Evolutionary conservation across 2,329 filamentous ascomycete genomes (phyloP).

Genomic region (Aspergillus sp.): DNA sequence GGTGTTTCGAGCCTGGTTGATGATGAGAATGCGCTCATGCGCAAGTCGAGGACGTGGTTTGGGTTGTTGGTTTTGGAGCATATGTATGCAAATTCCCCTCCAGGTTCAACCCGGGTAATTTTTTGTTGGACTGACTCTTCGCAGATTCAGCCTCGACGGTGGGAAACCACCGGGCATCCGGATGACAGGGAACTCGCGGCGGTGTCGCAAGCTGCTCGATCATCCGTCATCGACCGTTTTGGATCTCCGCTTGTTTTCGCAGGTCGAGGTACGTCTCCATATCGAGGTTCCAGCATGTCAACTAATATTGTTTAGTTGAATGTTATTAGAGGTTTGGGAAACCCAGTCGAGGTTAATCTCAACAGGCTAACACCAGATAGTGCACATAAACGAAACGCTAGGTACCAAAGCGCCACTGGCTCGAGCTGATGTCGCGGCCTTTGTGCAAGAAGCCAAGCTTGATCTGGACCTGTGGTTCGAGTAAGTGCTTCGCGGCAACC

Average conservation of each 20-base stretch:
- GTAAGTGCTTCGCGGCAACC: slow-evolving; percentile 22
- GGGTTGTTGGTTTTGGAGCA: slow-evolving; percentile 58
- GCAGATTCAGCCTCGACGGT: slow-evolving; percentile 48
- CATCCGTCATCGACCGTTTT: slow-evolving; percentile 51
- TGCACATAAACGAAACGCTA: slow-evolving; percentile 45
- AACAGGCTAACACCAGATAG: slow-evolving; percentile 23
- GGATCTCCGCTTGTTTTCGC: slow-evolving; percentile 58
- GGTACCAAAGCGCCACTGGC: slow-evolving; percentile 29
- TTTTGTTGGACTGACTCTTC: slow-evolving; percentile 7
- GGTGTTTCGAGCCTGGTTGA: slow-evolving; percentile 19
- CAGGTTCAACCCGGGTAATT: background rate
- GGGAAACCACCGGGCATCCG: slow-evolving; percentile 51
- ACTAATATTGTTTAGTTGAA: slow-evolving; percentile 41
- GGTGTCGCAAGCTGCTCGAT: slow-evolving; percentile 52
- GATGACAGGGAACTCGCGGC: slow-evolving; percentile 43
- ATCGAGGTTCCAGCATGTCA: background rate
- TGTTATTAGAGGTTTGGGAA: slow-evolving; percentile 40
- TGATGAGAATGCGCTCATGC: slow-evolving; percentile 44
- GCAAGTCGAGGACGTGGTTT: slow-evolving; percentile 56
- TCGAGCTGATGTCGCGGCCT: slow-evolving; percentile 44
- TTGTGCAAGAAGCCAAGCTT: slow-evolving; percentile 52
- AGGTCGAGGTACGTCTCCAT: slow-evolving; percentile 47
- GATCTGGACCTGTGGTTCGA: slow-evolving; percentile 57
- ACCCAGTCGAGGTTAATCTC: no score
- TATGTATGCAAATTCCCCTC: slow-evolving; percentile 36